Percentiles rank a stretch among this genome's conserved stretches.
phyloP scores from a whole-genome alignment of 2,329 filamentous ascomycete genomes.

The Hypoxylon sp. region DNA sequence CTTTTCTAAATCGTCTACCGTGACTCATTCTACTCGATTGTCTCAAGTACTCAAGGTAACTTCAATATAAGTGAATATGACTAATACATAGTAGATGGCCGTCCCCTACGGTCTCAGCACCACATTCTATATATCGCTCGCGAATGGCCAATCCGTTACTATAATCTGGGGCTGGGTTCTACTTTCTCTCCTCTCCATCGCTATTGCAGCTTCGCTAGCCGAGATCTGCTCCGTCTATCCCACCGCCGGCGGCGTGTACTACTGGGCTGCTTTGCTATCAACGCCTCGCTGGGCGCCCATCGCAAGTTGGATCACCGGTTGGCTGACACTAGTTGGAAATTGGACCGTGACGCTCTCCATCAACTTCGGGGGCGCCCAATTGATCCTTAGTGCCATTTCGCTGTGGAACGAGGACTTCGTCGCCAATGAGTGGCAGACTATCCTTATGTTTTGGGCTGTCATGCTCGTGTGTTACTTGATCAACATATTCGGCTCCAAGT shows the following conservation, averaged over 20 bases:
- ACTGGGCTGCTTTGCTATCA: slow-evolving; percentile 78
- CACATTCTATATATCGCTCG: slow-evolving; percentile 77
- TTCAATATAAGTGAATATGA: slow-evolving; percentile 8
- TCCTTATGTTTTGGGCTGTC: slow-evolving; percentile 80
- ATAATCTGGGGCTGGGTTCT: slow-evolving; percentile 79
- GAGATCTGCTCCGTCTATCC: slow-evolving; percentile 80
- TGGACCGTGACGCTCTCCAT: slow-evolving; percentile 77
- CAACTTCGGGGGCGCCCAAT: slow-evolving; percentile 77
- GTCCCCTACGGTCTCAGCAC: slow-evolving; percentile 78
- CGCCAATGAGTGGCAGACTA: slow-evolving; percentile 77
- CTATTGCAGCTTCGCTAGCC: slow-evolving; percentile 75
- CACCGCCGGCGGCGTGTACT: slow-evolving; percentile 78
- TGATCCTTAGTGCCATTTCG: slow-evolving; percentile 77
- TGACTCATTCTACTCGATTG: slow-evolving; percentile 10
- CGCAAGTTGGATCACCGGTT: slow-evolving; percentile 78
- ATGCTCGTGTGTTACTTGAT: slow-evolving; percentile 75
- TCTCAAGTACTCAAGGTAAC: neutral
- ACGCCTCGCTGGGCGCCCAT: slow-evolving; percentile 76
- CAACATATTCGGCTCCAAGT: slow-evolving; percentile 73
- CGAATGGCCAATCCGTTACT: slow-evolving; percentile 77
- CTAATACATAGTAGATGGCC: slow-evolving; percentile 66
- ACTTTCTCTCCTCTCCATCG: slow-evolving; percentile 73
- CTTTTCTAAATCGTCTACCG: neutral
- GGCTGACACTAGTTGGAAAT: slow-evolving; percentile 80
- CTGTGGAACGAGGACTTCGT: slow-evolving; percentile 79